Conservation (phyloP, 139 green algal genomes). For the Chlorella sp. region DNA sequence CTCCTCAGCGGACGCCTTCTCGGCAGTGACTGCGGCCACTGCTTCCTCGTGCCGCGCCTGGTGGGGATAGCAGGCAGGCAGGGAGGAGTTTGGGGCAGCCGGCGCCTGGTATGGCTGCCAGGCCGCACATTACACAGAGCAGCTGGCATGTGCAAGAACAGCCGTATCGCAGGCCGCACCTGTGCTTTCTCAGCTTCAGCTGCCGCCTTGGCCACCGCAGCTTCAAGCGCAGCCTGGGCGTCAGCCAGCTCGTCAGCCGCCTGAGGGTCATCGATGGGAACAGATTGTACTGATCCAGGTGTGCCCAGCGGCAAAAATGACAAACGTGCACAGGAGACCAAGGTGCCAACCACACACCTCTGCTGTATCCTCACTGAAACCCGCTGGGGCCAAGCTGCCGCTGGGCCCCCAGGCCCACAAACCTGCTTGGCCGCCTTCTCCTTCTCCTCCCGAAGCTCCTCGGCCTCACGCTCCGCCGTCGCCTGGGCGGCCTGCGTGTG, state of each 20-base stretch:
- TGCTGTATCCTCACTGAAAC: too few species aligned
- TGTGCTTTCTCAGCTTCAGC: conserved; percentile 35
- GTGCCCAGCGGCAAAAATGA: too few species aligned
- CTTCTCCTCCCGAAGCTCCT: conserved; percentile 31
- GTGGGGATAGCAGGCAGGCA: not conserved
- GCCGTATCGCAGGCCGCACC: too few species aligned
- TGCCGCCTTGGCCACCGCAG: conserved; percentile 9
- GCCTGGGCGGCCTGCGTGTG: conserved; percentile 14
- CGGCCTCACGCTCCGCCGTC: conserved; percentile 38
- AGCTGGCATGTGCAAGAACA: too few species aligned
- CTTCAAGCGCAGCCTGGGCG: conserved; percentile 32
- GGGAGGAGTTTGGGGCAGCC: not conserved
- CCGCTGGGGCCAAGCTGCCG: too few species aligned
- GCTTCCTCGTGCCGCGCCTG: conserved; percentile 49
- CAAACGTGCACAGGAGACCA: too few species aligned
- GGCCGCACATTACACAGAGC: too few species aligned
- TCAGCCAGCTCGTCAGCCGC: conserved; percentile 2
- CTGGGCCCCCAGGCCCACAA: too few species aligned
- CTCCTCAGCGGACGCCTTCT: conserved; percentile 7
- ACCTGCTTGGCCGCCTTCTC: conserved; percentile 42
- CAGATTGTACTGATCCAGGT: too few species aligned
- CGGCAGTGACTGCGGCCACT: not conserved
- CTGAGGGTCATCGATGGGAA: too few species aligned
- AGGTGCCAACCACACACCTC: too few species aligned
- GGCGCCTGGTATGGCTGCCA: too few species aligned